Base-by-base conservation (phyloP, 2,329 filamentous ascomycete genomes). In the Ascomycota sp. region DNA sequence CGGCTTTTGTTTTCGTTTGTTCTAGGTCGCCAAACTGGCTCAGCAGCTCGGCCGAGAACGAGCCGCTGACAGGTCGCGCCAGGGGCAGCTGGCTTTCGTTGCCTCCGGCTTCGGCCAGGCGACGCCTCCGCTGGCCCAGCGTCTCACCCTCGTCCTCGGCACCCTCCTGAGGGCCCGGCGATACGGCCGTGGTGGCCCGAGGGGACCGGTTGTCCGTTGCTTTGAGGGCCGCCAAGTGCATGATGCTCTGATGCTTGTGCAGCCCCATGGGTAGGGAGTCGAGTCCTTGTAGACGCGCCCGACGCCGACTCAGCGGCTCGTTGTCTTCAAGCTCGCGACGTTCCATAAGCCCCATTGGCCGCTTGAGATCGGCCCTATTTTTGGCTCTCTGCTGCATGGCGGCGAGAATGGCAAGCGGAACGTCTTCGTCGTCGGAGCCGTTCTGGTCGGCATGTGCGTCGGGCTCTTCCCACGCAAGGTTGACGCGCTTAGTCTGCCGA, bases 281-380 rank as follows among this genome's bases (percentile, higher is more conserved):
- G 11, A 65, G 61, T 23, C 79, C 80, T 26, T 75, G 65, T 6
- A 94, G 61, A 32, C 85, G 66, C 25, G 75, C 77, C 28, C 80
- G 71, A 3, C 85, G 74, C 24, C 65, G 65, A 42, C 77, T 83
- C 13, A 94, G 59, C 0, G 89, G 85, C 47, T 95, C 89, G 32
- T 83, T 89, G 43, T 98, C 89, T 47, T 98, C 89, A 38, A 89
- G 56, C 34, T 91, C 76, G 28, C 81, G 72, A 41, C 70, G 72
- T 45, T 91, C 78, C 59, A 89, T 74, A 32, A 89, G 51, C 4
- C 80, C 80, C 5, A 82, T 49, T 0, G 79, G 78, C 8, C 71
- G 54, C 51, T 72, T 63, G 37, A 73, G 43, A 52, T 68, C 63
- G 33, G 61, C 59, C 35, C 61, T 50, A 29, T 61, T 57, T 33